A percentile compares a stretch with the other conserved stretches of the same genome.
phyloP scores from a whole-genome alignment of 495 filamentous ascomycete species.

The Aspergillus incahuasiensis region DNA sequence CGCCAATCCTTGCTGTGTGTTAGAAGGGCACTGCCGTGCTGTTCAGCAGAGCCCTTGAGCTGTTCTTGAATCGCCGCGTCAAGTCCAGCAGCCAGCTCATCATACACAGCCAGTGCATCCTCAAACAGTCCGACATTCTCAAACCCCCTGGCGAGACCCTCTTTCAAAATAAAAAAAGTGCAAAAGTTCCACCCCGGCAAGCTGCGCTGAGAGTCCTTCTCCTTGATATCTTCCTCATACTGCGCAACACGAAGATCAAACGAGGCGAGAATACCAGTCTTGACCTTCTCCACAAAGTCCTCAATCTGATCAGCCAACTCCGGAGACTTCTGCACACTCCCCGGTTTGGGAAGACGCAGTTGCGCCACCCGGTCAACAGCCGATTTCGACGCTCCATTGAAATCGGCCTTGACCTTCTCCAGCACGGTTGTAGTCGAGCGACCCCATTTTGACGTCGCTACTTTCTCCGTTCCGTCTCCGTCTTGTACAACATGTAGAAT shows the following conservation, averaged over 20 bases:
- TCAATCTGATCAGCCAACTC: slow-evolving; percentile 71
- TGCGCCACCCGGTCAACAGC: slow-evolving; percentile 78
- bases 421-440: slow-evolving; percentile 73
- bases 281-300: slow-evolving; percentile 82
- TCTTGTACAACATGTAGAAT: slow-evolving; percentile 82
- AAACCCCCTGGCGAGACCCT: slow-evolving; percentile 87
- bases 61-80: slow-evolving; percentile 79
- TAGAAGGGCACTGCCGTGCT: slow-evolving; percentile 63
- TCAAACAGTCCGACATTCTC: slow-evolving; percentile 95
- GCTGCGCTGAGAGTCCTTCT: slow-evolving; percentile 81
- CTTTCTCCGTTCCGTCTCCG: slow-evolving; percentile 58
- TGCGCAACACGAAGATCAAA: slow-evolving; percentile 89
- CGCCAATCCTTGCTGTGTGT: slow-evolving; percentile 67
- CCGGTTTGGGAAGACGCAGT: slow-evolving; percentile 60
- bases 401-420: slow-evolving; percentile 87
- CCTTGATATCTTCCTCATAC: slow-evolving; percentile 95
- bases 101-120: slow-evolving; percentile 88
- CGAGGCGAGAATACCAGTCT: slow-evolving; percentile 77
- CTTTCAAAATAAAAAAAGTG: slow-evolving; percentile 96
- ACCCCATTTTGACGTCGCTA: slow-evolving; percentile 73
- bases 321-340: slow-evolving; percentile 50
- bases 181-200: slow-evolving; percentile 99
- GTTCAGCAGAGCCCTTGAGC: slow-evolving; percentile 45
- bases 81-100: slow-evolving; percentile 82
- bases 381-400: slow-evolving; percentile 79